Evolutionary conservation across 257 asterid species (phyloP), one percentile per base, ranked within the genome.

Genomic region (Lycium ferocissimum): DNA sequence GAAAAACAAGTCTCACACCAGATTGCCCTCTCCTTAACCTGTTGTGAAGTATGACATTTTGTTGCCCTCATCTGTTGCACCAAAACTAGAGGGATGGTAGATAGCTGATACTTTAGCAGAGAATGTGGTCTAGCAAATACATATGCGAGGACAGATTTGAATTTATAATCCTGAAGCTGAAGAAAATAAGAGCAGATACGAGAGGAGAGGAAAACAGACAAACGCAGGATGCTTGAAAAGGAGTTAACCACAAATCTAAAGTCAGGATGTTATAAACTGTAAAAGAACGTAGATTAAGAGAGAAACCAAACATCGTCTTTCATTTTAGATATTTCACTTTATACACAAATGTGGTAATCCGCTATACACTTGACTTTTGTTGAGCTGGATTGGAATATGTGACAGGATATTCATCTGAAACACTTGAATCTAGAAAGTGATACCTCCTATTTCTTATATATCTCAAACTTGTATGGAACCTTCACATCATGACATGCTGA

Each of bases 221-320:
- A 57, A 14, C 51, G 62, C 26, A 76, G 47, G 63, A 76, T 53
- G 20, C 82, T 51, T 76, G 63, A 51, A 13, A 20, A 51, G 82
- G 82, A 76, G 82, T 75, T 22, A 9, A 76, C 45, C 26, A 76
- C 43, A 76, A 76, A 26, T 51, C 45, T 51, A 13, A 76, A 53
- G 62, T 51, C 56, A 51, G 81, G 61, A 75, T 75, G 40, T 75
- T 75, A 49, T 6, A 22, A 49, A 22, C 20, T 49, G 58, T 49
- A 26, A 12, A 49, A 75, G 22, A 49, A 51, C 20, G 15, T 51
- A 76, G 63, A 10, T 49, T 75, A 7, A 53, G 47, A 76, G 45
- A 75, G 47, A 38, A 17, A 26, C 63, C 20, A 53, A 7, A 76
- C 58, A 51, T 76, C 26, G 47, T 22, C 15, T 13, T 51, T 26